Percentiles rank a stretch among this genome's conserved stretches.
Evolutionary conservation across 208 protist genomes (phyloP).

Genomic region (Leishmania martiniquensis): DNA sequence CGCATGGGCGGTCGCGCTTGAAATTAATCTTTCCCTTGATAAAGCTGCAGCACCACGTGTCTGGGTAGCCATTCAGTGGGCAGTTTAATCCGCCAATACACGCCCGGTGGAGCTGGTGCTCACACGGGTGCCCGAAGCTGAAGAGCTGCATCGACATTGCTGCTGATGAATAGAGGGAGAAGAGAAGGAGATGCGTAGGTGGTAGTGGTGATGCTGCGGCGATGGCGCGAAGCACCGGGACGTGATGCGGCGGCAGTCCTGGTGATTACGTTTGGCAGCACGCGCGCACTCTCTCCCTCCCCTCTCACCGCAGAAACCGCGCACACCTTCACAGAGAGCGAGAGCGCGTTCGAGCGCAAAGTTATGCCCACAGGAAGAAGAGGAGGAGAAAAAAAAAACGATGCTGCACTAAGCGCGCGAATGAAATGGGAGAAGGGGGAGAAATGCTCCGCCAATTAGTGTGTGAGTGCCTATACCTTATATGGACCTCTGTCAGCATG

Average conservation of each 20-base stretch:
- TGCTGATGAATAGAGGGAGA: neutral
- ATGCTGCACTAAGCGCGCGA: neutral
- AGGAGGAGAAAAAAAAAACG: neutral
- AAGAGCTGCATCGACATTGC: slow-evolving; percentile 88
- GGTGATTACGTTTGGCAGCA: neutral
- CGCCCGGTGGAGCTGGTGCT: slow-evolving; percentile 85
- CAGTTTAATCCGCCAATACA: slow-evolving; percentile 89
- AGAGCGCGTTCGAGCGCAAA: neutral
- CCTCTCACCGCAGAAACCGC: neutral
- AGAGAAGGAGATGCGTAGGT: neutral
- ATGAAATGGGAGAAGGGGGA: neutral
- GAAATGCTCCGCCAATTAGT: neutral
- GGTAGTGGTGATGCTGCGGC: neutral
- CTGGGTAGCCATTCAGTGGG: slow-evolving; percentile 87
- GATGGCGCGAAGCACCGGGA: neutral
- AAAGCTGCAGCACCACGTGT: slow-evolving; percentile 90
- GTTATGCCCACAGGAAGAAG: neutral
- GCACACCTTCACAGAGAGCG: neutral
- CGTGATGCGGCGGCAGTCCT: neutral
- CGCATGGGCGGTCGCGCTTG: slow-evolving; percentile 91
- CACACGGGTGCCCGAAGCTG: slow-evolving; percentile 89
- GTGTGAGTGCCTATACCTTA: too few relatives aligned
- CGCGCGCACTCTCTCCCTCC: neutral
- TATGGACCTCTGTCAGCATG: neutral
- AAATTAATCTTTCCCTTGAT: slow-evolving; percentile 94